Evolutionary conservation across 2,329 filamentous ascomycete species (phyloP).

Genomic region (Zarea fungicola): DNA sequence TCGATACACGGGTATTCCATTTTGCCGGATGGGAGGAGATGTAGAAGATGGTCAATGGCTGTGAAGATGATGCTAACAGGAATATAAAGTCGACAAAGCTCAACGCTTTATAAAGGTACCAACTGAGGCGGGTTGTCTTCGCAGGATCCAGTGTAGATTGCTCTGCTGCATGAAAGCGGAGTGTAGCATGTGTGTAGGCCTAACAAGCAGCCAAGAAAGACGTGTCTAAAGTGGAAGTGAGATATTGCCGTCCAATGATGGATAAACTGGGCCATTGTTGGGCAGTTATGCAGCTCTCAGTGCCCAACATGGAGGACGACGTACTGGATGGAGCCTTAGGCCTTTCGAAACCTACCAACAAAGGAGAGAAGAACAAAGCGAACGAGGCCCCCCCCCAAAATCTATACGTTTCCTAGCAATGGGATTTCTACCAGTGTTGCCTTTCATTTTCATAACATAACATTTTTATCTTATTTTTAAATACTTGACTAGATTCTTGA

Average conservation of each 20-base stretch:
- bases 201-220: neutral
- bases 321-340: too few relatives aligned
- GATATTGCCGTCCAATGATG: constrained; percentile 6
- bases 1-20: constrained; percentile 48
- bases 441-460: too few relatives aligned
- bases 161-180: constrained; percentile 10
- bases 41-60: neutral
- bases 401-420: too few relatives aligned
- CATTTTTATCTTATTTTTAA: too few relatives aligned
- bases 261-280: constrained; percentile 9
- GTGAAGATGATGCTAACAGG: neutral
- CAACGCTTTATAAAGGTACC: too few relatives aligned
- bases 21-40: constrained; percentile 13
- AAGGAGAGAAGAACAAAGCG: too few relatives aligned
- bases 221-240: neutral
- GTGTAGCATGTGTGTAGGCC: constrained; percentile 8
- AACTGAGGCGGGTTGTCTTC: too few relatives aligned
- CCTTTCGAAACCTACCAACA: too few relatives aligned
- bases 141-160: neutral
- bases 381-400: too few relatives aligned
- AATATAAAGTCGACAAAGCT: too few relatives aligned
- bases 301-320: neutral
- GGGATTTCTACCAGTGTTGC: too few relatives aligned
- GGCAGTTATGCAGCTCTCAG: constrained; percentile 9
- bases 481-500: too few relatives aligned